phyloP scores from a whole-genome alignment of 108 stramenopile genomes.

The Fistulifera pelliculosa region DNA sequence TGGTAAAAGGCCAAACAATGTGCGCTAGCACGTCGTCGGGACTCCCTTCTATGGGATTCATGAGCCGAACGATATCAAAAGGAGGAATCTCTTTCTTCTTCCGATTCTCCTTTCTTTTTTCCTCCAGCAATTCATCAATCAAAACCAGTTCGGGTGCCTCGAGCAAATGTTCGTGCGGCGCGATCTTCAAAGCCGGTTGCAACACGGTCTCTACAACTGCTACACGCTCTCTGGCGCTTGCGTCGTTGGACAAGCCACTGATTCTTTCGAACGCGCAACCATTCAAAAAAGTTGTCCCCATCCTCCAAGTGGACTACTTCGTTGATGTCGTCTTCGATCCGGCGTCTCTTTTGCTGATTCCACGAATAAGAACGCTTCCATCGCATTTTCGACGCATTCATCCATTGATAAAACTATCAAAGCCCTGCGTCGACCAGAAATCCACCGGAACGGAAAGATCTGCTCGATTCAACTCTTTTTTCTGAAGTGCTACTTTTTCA shows the following conservation, averaged over 20 bases:
- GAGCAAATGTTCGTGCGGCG: not conserved
- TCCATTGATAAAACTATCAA: slow-evolving; percentile 47
- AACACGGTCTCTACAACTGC: not conserved
- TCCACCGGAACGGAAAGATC: slow-evolving; percentile 26
- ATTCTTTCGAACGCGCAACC: slow-evolving; percentile 56
- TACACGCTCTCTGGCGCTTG: slow-evolving; percentile 31
- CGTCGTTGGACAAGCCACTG: slow-evolving; percentile 57
- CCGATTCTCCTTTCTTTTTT: slow-evolving; percentile 29
- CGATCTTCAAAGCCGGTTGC: too few relatives aligned
- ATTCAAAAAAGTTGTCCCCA: slow-evolving; percentile 36
- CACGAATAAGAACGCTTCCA: slow-evolving; percentile 61
- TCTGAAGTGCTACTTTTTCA: slow-evolving; percentile 9
- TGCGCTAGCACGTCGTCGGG: slow-evolving; percentile 65
- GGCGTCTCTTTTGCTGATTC: slow-evolving; percentile 36
- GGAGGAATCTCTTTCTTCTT: slow-evolving; percentile 15
- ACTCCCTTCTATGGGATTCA: slow-evolving; percentile 42
- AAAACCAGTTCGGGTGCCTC: slow-evolving; percentile 31
- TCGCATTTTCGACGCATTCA: slow-evolving; percentile 20
- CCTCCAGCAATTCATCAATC: slow-evolving; percentile 63
- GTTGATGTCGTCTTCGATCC: slow-evolving; percentile 47
- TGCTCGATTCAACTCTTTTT: not conserved
- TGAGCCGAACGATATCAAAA: slow-evolving; percentile 50
- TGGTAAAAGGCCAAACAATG: slow-evolving; percentile 40
- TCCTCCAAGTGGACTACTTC: slow-evolving; percentile 47
- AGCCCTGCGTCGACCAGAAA: slow-evolving; percentile 62